Evolutionary conservation across 768 basidiomycete species (phyloP), one percentile per base, ranked within the genome.

Genomic region (Calvatia gigantea): DNA sequence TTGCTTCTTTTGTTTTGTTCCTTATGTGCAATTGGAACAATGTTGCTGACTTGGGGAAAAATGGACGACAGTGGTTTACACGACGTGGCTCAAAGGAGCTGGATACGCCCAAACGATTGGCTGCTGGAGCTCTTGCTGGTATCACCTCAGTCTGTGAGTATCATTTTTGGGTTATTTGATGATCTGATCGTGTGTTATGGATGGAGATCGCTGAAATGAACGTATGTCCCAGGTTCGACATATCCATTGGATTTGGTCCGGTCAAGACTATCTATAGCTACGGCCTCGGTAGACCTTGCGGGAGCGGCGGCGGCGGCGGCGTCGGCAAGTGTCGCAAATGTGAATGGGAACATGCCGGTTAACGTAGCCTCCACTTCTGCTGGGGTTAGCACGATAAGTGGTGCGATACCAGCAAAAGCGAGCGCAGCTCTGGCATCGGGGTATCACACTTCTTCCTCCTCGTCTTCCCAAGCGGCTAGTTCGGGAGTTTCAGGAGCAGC

Each of bases 191-290:
- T 14, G 31, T 44, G 12, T 39, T 19, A 21, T 31, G 12, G 21
- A 12, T n/a, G n/a, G n/a, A n/a, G n/a, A n/a, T n/a, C 14, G 4
- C 8, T 28, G 29, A 17, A 32, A 31, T 11, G 35, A n/a, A 39
- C 31, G 27, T 21, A 28, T 41, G n/a, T 15, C 46, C 48, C 57
- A 91, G 90, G 86, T 61, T 79, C 90, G 44, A 94, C 91, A 72
- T 92, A 94, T 73, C 96, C 96, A 7, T 74, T 98, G 60, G 96
- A 99, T 69, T 86, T 99, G 46, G 90, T 98, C 28, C 83, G 96
- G 41, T 90, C 93, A 23, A 83, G 96, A 32, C 75, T 99, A 56
- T 95, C 92, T 17, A 96, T 98, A 65, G 93, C 92, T 17, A 94
- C 93, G 4, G 89, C 93, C n/a, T 89, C 88, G 27, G 58, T 70